Evolutionary conservation across 2,329 filamentous ascomycete species (phyloP).

Genomic region (Lasiodiplodia sp.): DNA sequence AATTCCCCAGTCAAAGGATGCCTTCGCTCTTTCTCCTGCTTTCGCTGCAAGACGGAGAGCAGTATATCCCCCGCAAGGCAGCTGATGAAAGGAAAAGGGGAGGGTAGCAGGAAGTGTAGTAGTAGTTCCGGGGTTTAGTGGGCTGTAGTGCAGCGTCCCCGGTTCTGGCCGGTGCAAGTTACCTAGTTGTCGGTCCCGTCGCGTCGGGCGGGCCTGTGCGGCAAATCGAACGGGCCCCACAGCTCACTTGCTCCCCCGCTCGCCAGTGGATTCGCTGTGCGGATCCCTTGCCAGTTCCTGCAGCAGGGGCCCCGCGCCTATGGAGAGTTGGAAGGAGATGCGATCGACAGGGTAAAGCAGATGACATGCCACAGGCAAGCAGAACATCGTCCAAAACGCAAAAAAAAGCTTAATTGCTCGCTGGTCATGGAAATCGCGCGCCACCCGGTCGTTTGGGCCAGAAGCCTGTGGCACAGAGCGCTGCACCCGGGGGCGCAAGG

Average conservation of each 20-base stretch:
- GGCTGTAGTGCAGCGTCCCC: neutral
- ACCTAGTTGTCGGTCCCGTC: neutral
- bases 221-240: neutral
- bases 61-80: neutral
- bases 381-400: neutral
- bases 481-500: neutral
- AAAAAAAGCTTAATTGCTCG: too few species aligned
- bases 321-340: neutral
- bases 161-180: neutral
- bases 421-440: neutral
- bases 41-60: neutral
- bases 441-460: neutral
- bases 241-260: neutral
- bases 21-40: neutral
- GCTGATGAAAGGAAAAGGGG: neutral
- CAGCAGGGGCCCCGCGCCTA: neutral
- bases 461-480: neutral
- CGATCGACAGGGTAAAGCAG: neutral
- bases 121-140: neutral
- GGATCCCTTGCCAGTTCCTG: slow-evolving; percentile 1
- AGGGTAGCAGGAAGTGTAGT: neutral
- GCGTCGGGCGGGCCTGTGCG: neutral
- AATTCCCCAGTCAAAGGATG: neutral
- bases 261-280: neutral
- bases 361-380: neutral